phyloP scores from a whole-genome alignment of 2,329 filamentous ascomycete species.

The Penicillium palitans region DNA sequence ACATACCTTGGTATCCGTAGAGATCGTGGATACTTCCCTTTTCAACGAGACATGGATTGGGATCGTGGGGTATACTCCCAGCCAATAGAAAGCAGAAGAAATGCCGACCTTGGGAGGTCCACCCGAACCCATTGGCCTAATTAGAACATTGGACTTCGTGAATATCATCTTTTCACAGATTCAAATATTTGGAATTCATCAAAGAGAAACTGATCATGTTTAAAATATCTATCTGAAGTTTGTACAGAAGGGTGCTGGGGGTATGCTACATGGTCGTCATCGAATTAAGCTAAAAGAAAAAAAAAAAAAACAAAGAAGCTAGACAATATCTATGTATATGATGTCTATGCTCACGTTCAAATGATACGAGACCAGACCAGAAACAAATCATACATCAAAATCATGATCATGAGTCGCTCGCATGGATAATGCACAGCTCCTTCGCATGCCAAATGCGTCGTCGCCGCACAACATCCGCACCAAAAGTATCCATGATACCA shows the following conservation, averaged over 20 bases:
- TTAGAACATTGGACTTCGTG: background rate
- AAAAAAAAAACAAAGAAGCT: background rate
- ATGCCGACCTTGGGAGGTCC: background rate
- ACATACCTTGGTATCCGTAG: too few species aligned
- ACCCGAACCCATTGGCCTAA: background rate
- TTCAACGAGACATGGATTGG: background rate
- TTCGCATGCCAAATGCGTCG: slow-evolving; percentile 48
- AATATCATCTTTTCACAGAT: background rate
- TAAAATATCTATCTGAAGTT: background rate
- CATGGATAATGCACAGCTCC: slow-evolving; percentile 48
- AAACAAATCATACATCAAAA: background rate
- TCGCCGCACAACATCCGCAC: slow-evolving; percentile 40
- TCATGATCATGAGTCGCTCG: slow-evolving; percentile 19
- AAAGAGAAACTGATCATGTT: too few species aligned
- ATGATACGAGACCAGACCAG: background rate
- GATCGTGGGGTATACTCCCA: background rate
- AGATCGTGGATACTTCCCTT: background rate
- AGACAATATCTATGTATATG: background rate
- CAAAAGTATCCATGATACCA: slow-evolving; percentile 41
- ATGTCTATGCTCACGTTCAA: background rate
- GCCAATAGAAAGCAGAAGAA: background rate
- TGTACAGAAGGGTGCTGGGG: slow-evolving; percentile 50
- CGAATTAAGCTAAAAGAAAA: slow-evolving; percentile 1
- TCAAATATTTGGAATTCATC: background rate
- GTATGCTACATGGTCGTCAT: slow-evolving; percentile 14